Percentiles rank a stretch among this genome's conserved stretches.
Conservation (phyloP, 306 rosid species). For the Purshia tridentata region DNA sequence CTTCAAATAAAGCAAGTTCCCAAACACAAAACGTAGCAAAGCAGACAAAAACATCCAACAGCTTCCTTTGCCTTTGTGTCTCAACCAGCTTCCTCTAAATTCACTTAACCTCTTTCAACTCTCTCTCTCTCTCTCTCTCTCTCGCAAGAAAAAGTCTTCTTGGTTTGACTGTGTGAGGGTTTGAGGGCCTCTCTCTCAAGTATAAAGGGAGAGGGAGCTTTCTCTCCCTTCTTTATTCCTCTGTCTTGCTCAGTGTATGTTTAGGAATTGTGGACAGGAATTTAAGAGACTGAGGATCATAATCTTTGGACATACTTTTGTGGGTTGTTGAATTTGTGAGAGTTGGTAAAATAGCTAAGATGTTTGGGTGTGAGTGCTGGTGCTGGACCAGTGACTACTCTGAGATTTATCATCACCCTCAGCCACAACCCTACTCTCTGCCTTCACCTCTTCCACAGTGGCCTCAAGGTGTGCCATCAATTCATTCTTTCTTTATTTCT, state of each 20-base stretch:
- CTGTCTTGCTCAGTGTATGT: background rate
- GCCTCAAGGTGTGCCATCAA: constrained; percentile 66
- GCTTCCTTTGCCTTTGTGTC: background rate
- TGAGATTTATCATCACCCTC: constrained; percentile 24
- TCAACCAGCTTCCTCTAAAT: background rate
- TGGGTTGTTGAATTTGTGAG: constrained; percentile 5
- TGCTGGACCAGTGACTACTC: constrained; percentile 51
- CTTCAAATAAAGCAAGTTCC: background rate
- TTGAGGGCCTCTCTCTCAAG: too few species aligned
- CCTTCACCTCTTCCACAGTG: constrained; percentile 81
- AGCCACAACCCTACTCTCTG: constrained; percentile 56
- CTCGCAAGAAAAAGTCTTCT: too few species aligned
- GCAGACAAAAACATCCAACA: background rate
- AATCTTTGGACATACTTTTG: background rate
- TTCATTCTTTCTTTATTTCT: background rate
- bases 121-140: too few species aligned
- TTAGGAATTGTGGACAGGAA: background rate
- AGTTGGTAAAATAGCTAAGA: constrained; percentile 7
- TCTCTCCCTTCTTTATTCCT: background rate
- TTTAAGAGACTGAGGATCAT: background rate
- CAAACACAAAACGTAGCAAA: background rate
- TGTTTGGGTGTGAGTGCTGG: constrained; percentile 64
- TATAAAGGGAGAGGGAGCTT: background rate
- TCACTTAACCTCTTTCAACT: background rate
- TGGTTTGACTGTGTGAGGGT: too few species aligned